Conservation (phyloP, 1,139 yeast species). For the Taphrina confusa region DNA sequence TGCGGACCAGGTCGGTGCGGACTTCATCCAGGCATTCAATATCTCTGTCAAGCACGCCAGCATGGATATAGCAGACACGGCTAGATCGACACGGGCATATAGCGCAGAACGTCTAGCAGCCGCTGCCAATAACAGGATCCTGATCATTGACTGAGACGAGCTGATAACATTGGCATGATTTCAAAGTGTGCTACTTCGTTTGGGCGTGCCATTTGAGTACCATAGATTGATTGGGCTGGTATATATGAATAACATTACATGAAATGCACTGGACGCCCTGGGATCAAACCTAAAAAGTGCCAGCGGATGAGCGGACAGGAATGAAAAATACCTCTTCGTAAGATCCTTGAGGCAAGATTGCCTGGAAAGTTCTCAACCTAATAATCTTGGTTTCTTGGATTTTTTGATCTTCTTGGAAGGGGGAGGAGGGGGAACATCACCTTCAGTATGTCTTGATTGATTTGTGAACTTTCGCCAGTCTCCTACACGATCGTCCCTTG, state of each 20-base stretch:
- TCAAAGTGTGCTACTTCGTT: no score
- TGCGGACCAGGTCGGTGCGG: background rate
- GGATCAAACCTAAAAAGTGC: slow-evolving; percentile 3
- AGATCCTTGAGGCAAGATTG: background rate
- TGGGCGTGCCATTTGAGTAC: no score
- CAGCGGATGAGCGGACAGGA: background rate
- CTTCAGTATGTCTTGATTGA: slow-evolving; percentile 48
- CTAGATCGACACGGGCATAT: background rate
- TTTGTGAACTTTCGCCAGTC: slow-evolving; percentile 62
- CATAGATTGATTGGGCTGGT: no score
- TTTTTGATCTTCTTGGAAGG: slow-evolving; percentile 47
- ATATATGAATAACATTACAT: no score
- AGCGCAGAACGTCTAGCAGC: background rate
- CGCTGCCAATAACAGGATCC: slow-evolving; percentile 5
- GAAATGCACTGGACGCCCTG: no score
- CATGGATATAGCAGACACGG: background rate
- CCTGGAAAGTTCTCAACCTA: slow-evolving; percentile 16
- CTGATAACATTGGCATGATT: no score
- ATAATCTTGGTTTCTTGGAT: slow-evolving; percentile 42
- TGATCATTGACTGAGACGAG: background rate
- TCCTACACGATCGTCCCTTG: slow-evolving; percentile 59
- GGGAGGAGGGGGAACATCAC: slow-evolving; percentile 28
- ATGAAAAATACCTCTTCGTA: background rate
- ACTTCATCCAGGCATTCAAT: background rate
- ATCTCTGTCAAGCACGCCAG: slow-evolving; percentile 2